Base-by-base conservation (phyloP, 2,329 filamentous ascomycete genomes). In the Cytospora piceae region DNA sequence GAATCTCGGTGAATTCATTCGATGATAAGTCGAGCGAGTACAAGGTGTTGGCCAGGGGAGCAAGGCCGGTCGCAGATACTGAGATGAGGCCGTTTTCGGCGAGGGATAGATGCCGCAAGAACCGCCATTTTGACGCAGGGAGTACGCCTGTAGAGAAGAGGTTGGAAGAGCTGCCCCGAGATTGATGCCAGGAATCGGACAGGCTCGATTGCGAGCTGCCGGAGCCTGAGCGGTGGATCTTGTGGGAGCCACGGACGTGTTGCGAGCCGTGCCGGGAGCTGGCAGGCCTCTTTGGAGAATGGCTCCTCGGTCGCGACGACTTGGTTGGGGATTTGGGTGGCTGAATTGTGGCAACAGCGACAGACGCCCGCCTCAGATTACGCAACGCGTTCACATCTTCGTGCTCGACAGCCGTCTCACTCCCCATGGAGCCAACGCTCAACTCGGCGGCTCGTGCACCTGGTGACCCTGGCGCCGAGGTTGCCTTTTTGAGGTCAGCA, bases 1-100 rank as follows among this genome's bases (percentile, higher is more conserved):
- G 95, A 62, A 98, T 90, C 76, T 97, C 92, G n/a, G 88, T 89
- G 76, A 99, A 96, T 37, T 97, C 87, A 73, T 99, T 99, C 59
- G 88, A 89, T 0, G 95, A 98, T 56, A 99, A 81, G 75, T 99
- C 95, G 62, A 99, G 84, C 0, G 95, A 98, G 73, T 94, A 92
- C 32, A 99, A 82, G 0, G 92, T 97, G 73, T 93, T 93, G 51
- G 93, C 89, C 59, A 99, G 83, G 20, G 95, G 94, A 11, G 87
- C 83, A 68, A 99, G 83, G 74, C 94, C 93, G 58, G 87, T 80
- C 5, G 89, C 85, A 51, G 90, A 86, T 69, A 99, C 89, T 6
- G 88, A 87, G 9, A 93, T 96, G 69, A 99, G 83, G 11, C 90
- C 90, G 77, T 98, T 99, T 74, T 98, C 95, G 7, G 94, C 89